phyloP scores from a whole-genome alignment of 306 rosid genomes.

The Prunus mume region DNA sequence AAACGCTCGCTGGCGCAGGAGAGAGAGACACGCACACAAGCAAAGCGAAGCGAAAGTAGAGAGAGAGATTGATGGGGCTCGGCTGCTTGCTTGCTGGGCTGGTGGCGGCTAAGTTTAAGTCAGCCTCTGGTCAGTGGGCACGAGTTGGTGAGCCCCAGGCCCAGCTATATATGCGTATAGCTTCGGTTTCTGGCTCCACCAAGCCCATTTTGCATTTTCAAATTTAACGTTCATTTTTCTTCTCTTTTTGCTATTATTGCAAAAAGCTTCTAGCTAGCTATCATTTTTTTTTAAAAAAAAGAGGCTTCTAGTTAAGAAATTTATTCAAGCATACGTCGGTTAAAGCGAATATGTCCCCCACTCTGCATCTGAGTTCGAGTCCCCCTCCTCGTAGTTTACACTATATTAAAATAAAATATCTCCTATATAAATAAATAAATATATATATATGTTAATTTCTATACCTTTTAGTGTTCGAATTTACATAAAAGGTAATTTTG shows the following conservation, averaged over 20 bases:
- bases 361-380: too few relatives aligned
- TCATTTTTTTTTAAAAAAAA: too few relatives aligned
- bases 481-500: too few relatives aligned
- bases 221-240: constrained; percentile 5
- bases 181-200: constrained; percentile 1
- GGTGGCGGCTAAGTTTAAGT: neutral
- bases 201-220: neutral
- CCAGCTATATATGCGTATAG: neutral
- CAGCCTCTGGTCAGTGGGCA: too few relatives aligned
- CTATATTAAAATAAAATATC: too few relatives aligned
- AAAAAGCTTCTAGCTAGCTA: neutral
- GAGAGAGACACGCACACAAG: neutral
- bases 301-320: too few relatives aligned
- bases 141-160: neutral
- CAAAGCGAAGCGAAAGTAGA: neutral
- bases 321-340: too few relatives aligned
- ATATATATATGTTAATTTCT: too few relatives aligned
- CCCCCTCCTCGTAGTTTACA: too few relatives aligned
- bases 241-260: neutral
- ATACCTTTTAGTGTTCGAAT: too few relatives aligned
- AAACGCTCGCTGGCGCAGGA: neutral
- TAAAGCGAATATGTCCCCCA: too few relatives aligned
- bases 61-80: constrained; percentile 1
- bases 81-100: constrained; percentile 9
- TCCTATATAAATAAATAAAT: too few relatives aligned